Evolutionary conservation across 805 yeast genomes (phyloP), one percentile per base, ranked within the genome.

Genomic region (Torulaspora quercuum): DNA sequence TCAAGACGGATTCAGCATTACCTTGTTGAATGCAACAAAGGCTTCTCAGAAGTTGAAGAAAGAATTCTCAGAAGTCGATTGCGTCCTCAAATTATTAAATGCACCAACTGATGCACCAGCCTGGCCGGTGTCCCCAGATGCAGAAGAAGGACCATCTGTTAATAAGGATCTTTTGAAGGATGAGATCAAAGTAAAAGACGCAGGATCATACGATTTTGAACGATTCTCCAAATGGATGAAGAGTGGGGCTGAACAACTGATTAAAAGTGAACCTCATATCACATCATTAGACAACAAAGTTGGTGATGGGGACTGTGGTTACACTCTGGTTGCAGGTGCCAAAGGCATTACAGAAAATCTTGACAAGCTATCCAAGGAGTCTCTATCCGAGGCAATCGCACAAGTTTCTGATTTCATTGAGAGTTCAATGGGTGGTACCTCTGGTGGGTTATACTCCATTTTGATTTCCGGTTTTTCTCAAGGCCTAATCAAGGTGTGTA

Each of bases 301-400:
- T 1, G 97, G 97, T 40, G 97, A 89, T 59, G 97, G 97, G 50
- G 97, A 89, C 58, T 89, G 97, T 64, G 97, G 97, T 25, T 92
- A 86, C 52, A 89, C 97, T 1, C 65, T 89, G 43, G 85, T 79
- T 9, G 72, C 76, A 15, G 97, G 97, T 25, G 92, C 88, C 18
- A 71, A 79, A 37, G 88, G 84, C 1, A 73, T 89, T 27, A 60
- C 77, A 28, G 64, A 70, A 7, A 75, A 77, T 13, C 63, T 86
- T 30, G 64, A 68, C 7, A 49, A 60, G 6, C 50, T 73, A 18
- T 64, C 70, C 19, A 58, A 61, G 17, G 45, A 57, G 3, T 65
- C 69, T 6, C 55, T 73, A 13, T 69, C 74, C n/a, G 69, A 77
- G 34, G 75, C 83, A 1, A 59, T 85, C 29, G 69, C 79, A n/a